Evolutionary conservation across 129 eudicot species (phyloP), one percentile per base, ranked within the genome.

Genomic region (Dittrichia graveolens): DNA sequence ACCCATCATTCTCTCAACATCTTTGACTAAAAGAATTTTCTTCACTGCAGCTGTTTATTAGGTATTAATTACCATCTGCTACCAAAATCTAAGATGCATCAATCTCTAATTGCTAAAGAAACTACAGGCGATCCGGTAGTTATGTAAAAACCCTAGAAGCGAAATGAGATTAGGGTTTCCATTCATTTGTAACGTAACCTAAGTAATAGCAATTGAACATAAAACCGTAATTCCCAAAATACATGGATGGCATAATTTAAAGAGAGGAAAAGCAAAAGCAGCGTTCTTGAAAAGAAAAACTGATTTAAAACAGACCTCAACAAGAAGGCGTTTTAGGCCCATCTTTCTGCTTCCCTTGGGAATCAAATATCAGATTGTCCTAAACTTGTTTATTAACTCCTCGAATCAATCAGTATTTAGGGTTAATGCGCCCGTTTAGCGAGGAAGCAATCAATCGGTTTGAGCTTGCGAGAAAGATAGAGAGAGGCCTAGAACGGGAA

Each of bases 321-420:
- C 50, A 48, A 73, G 69, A 73, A 73, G 69, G 77, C 77, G 77
- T 15, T 73, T 73, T 47, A 73, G 31, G 77, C 37, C 69, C 77
- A 73, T 65, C 38, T 75, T 34, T 16, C 53, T 10, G 24, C 61
- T n/a, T 16, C 19, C 34, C 6, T 3, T 62, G 6, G 42, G 43
- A 76, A 67, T 49, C 68, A 24, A 67, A 63, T 41, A 58, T 47
- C 54, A 48, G 46, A 68, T 58, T 50, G 59, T 16, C 57, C 4
- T 57, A 37, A 5, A 34, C 3, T 66, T 56, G 4, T 56, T 13
- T 18, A 59, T 76, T 16, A 16, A 50, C 31, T 76, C 9, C 42
- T 76, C 43, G 53, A 76, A 56, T 66, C 68, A 48, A 67, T 43
- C 37, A 10, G 43, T 39, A 62, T 37, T 6, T 18, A 38, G n/a